Evolutionary conservation across 2,329 filamentous ascomycete species (phyloP), one percentile per base, ranked within the genome.

Genomic region (Neophaeococcomyces aloes): DNA sequence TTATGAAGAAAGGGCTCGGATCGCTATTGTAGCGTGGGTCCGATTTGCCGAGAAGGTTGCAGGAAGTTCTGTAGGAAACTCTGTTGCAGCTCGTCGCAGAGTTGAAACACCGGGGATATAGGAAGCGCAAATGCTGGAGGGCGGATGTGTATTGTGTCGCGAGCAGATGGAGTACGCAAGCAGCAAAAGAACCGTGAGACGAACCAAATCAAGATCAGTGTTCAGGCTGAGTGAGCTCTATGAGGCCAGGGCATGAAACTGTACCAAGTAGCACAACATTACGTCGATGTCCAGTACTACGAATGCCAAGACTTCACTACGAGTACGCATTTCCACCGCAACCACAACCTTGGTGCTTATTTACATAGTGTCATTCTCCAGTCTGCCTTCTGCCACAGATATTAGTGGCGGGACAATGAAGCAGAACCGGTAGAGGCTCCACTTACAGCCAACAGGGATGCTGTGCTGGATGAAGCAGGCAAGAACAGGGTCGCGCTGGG

Each of bases 241-340:
- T n/a, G n/a, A n/a, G n/a, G n/a, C n/a, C n/a, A n/a, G n/a, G 37
- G 37, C 14, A 29, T 14, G 37, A 15, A 17, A 18, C 7, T 37
- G 6, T 11, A 7, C 7, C 4, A 7, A 37, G 34, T 37, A 11
- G 18, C 6, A 37, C 11, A 4, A 19, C 17, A 27, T 39, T 39
- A 39, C 37, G 37, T 39, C 37, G 37, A 39, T 31, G 18, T 14
- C n/a, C n/a, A n/a, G n/a, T n/a, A n/a, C n/a, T n/a, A n/a, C n/a
- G n/a, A n/a, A n/a, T n/a, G n/a, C n/a, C n/a, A n/a, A n/a, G n/a
- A n/a, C n/a, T n/a, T n/a, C n/a, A n/a, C n/a, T n/a, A n/a, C n/a
- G n/a, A n/a, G n/a, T n/a, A n/a, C 23, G 10, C 18, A 8, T 19
- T 13, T 11, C 34, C 34, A 38, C 11, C 18, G 36, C 36, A 18